Evolutionary conservation across 2,329 filamentous ascomycete genomes (phyloP), one percentile per base, ranked within the genome.

Genomic region (Pseudogymnoascus sp.): DNA sequence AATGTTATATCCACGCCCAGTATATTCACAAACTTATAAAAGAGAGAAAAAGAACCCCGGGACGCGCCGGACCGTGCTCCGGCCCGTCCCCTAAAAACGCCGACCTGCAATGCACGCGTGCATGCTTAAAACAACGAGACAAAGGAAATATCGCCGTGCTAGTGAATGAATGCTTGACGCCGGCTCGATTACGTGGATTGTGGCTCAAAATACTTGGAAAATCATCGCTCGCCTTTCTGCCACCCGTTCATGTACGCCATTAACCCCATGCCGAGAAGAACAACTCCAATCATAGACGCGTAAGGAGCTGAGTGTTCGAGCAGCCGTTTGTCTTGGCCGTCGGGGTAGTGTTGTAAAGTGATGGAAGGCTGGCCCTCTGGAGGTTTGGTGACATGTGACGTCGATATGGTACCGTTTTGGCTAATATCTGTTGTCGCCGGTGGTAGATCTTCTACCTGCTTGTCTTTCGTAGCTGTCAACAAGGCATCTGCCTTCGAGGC

Each of bases 221-320:
- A 57, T 45, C 37, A 71, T 64, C 65, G 65, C 39, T 71, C 68
- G 21, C 65, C 65, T 61, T 71, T 71, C 37, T 90, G 87, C 88
- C 88, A 92, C 58, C 87, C 86, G 69, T 94, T 94, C 66, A 94
- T 79, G 73, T 91, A 92, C 39, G 88, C 88, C 89, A 94, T 94
- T 64, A 94, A 72, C 12, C 89, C 88, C 75, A 94, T 86, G 30
- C 89, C 89, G 62, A 94, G 76, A 60, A 94, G 73, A 23, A 94
- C 89, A 30, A 94, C 89, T 9, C 89, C 87, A 48, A 94, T 74
- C 82, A 92, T 90, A 1, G 88, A 91, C 38, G 87, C 86, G 69
- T 92, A 92, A 13, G 89, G 89, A 61, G 89, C 77, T 60, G 81
- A 79, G 48, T 85, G 79, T 63, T 77, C 72, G 55, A 82, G 69